Evolutionary conservation across 2,329 filamentous ascomycete genomes (phyloP).

Genomic region (Aspergillus hiratsukae): DNA sequence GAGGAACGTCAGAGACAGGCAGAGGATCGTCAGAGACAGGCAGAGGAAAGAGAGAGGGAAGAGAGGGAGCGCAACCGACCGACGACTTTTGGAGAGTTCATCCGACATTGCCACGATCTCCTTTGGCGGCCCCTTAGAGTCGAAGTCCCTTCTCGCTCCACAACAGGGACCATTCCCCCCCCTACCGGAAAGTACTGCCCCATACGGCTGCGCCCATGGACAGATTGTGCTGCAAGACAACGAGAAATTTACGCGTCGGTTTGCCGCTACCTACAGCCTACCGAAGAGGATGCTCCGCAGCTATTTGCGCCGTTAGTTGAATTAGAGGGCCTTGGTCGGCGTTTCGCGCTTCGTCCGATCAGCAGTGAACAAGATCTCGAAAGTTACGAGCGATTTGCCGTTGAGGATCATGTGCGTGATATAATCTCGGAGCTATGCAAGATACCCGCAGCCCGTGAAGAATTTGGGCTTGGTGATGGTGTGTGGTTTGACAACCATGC

Average conservation of each 20-base stretch:
- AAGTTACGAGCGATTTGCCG: slow-evolving; percentile 21
- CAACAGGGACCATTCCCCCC: slow-evolving; percentile 9
- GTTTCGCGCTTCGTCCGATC: slow-evolving; percentile 15
- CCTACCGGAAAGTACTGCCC: slow-evolving; percentile 17
- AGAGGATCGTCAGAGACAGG: background rate
- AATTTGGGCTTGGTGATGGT: slow-evolving; percentile 18
- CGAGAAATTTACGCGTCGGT: slow-evolving; percentile 13
- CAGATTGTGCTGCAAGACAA: slow-evolving; percentile 8
- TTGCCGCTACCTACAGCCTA: slow-evolving; percentile 6
- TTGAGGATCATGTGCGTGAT: slow-evolving; percentile 22
- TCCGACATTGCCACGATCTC: slow-evolving; percentile 13
- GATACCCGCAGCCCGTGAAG: slow-evolving; percentile 19
- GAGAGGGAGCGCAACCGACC: slow-evolving; percentile 1
- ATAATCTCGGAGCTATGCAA: slow-evolving; percentile 23
- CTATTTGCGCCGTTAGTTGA: slow-evolving; percentile 3
- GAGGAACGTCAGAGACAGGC: background rate
- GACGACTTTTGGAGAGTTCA: slow-evolving; percentile 8
- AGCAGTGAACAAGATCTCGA: slow-evolving; percentile 27
- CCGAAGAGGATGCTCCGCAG: background rate
- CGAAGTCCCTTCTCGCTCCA: slow-evolving; percentile 9
- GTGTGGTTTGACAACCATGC: slow-evolving; percentile 12
- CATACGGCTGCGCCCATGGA: slow-evolving; percentile 7
- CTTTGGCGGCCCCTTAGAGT: slow-evolving; percentile 12
- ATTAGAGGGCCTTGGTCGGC: slow-evolving; percentile 16
- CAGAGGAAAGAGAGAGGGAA: background rate